These are phyloP conservation scores for Aureococcus anophagefferens DNA, from an alignment of 108 stramenopile genomes.

Conservation along the genomic window DNA sequence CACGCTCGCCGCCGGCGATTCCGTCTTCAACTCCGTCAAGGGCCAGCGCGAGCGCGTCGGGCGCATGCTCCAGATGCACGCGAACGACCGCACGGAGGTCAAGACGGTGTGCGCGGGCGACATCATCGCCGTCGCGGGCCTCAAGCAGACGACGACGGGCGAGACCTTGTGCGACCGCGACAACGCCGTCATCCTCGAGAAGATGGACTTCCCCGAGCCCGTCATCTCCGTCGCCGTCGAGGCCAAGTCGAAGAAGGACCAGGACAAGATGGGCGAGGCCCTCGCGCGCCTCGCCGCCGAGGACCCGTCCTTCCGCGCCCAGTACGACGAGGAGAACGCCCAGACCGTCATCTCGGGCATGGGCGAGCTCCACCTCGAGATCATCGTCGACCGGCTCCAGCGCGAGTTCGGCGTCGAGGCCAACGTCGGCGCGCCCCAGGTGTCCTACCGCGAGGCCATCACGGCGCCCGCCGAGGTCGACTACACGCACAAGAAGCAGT, in stretches of 20 bases:
- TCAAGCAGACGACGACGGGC: constrained; percentile 92
- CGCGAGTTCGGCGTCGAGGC: constrained; percentile 94
- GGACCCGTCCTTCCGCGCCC: constrained; percentile 92
- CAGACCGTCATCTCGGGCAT: constrained; percentile 98
- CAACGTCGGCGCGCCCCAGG: constrained; percentile 74
- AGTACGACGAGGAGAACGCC: constrained; percentile 88
- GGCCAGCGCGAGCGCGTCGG: constrained; percentile 94
- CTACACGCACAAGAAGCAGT: constrained; percentile 98
- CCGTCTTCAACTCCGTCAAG: constrained; percentile 93
- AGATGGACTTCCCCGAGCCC: constrained; percentile 98
- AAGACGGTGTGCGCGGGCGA: constrained; percentile 86
- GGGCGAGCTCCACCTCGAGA: constrained; percentile 99
- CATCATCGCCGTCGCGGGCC: constrained; percentile 85
- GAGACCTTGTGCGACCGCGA: constrained; percentile 82
- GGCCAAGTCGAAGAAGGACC: constrained; percentile 80
- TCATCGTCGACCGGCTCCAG: constrained; percentile 98
- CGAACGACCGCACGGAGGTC: constrained; percentile 86
- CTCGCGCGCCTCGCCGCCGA: constrained; percentile 86
- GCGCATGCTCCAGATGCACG: constrained; percentile 94
- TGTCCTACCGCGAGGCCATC: constrained; percentile 96
- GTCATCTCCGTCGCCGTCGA: constrained; percentile 97
- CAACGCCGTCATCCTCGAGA: constrained; percentile 73
- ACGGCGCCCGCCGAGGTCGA: constrained; percentile 79
- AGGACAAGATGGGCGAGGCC: constrained; percentile 90
- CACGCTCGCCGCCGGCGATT: constrained; percentile 70